Percentiles rank a stretch among this genome's conserved stretches.
phyloP scores from a whole-genome alignment of 1,139 yeast genomes.

The Scheffersomyces segobiensis region DNA sequence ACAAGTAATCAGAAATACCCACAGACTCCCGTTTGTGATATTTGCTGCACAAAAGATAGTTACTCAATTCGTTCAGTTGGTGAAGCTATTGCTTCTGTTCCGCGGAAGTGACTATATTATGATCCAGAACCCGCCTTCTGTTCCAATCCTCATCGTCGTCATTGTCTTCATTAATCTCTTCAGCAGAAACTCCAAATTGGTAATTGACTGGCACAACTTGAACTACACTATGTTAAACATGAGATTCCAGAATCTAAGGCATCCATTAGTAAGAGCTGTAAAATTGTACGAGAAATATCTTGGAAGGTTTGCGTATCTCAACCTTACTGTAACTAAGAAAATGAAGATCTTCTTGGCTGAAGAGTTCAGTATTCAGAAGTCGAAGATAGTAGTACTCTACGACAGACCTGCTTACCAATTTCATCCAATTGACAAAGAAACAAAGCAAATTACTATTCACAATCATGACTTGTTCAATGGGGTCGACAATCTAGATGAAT shows the following conservation, averaged over 20 bases:
- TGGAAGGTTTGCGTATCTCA: conserved; percentile 57
- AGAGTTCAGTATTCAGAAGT: conserved; percentile 50
- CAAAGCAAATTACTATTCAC: conserved; percentile 36
- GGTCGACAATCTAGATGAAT: conserved; percentile 30
- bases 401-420: conserved; percentile 79
- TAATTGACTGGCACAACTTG: conserved; percentile 96
- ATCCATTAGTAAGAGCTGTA: conserved; percentile 64
- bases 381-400: conserved; percentile 50
- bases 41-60: conserved; percentile 64
- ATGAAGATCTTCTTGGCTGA: conserved; percentile 63
- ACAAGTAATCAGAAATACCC: conserved; percentile 43
- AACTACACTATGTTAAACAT: conserved; percentile 82
- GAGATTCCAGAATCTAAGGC: conserved; percentile 52
- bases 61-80: conserved; percentile 51
- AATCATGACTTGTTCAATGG: conserved; percentile 41
- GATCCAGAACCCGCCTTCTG: conserved; percentile 91
- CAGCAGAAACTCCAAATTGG: conserved; percentile 60
- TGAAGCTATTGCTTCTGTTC: conserved; percentile 49
- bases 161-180: conserved; percentile 54
- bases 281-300: conserved; percentile 57
- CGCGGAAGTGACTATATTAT: conserved; percentile 70
- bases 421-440: conserved; percentile 37
- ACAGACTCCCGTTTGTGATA: conserved; percentile 51
- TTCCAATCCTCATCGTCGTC: conserved; percentile 73
- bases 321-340: conserved; percentile 77